Percentiles rank a stretch among this genome's conserved stretches.
Evolutionary conservation across 2,329 filamentous ascomycete genomes (phyloP).

Genomic region (Colletotrichum incanum): DNA sequence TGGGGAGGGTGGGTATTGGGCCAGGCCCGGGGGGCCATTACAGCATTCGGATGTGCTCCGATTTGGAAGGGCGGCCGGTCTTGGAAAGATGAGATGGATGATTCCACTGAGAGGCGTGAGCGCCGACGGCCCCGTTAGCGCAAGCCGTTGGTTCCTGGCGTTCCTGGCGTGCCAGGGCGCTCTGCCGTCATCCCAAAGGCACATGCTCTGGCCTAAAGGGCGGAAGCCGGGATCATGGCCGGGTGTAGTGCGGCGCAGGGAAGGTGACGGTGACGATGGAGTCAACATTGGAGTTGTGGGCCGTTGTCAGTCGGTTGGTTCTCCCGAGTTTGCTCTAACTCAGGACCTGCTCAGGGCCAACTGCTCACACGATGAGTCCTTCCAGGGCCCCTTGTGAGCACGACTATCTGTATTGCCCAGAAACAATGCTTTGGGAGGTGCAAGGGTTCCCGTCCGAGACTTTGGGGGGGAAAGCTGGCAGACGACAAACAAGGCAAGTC

Average conservation of each 20-base stretch:
- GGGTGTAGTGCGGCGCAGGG: constrained; percentile 11
- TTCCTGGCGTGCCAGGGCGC: background rate
- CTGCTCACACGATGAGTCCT: background rate
- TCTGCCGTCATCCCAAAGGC: constrained; percentile 10
- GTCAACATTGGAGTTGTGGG: background rate
- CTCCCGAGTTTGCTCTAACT: background rate
- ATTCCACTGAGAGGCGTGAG: constrained; percentile 16
- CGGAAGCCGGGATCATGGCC: constrained; percentile 20
- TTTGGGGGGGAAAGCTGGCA: background rate
- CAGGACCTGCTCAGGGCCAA: too few relatives aligned
- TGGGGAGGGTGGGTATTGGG: constrained; percentile 31
- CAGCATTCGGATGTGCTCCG: constrained; percentile 31
- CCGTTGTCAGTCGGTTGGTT: background rate
- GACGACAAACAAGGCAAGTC: background rate
- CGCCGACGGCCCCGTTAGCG: constrained; percentile 2
- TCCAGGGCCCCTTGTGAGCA: background rate
- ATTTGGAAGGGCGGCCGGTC: constrained; percentile 36
- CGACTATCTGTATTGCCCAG: background rate
- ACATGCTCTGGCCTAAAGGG: constrained; percentile 27
- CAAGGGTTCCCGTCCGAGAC: constrained; percentile 11
- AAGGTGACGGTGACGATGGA: constrained; percentile 34
- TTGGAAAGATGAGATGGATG: constrained; percentile 31
- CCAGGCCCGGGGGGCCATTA: constrained; percentile 30
- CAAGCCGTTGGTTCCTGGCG: constrained; percentile 3
- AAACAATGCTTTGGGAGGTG: background rate